A percentile compares a stretch with the other conserved stretches of the same genome.
These are phyloP conservation scores for Picea glauca DNA, from an alignment of 75 land plant species.

Conservation along the genomic window DNA sequence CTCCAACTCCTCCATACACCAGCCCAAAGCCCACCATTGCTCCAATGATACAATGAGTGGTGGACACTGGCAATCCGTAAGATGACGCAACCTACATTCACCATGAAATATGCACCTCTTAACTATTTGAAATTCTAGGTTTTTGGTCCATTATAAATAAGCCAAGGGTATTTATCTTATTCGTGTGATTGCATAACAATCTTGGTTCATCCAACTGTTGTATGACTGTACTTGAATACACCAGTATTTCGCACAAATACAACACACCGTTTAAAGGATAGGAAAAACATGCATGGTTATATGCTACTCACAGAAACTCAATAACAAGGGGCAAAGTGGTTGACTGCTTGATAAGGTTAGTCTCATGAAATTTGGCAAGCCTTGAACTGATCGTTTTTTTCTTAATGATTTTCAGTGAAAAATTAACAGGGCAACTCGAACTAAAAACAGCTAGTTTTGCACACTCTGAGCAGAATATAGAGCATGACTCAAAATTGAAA, in stretches of 20 bases:
- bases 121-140: not conserved
- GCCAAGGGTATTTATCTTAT: not conserved
- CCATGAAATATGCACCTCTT: not conserved
- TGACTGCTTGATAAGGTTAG: too few relatives aligned
- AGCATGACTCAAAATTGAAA: too few relatives aligned
- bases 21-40: conserved; percentile 96
- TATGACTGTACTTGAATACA: not conserved
- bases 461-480: too few relatives aligned
- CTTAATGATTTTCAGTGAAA: too few relatives aligned
- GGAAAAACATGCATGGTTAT: not conserved
- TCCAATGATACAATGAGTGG: conserved; percentile 97
- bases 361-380: too few relatives aligned
- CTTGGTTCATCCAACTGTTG: not conserved
- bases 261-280: not conserved
- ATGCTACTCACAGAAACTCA: not conserved
- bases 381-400: too few relatives aligned
- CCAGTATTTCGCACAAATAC: not conserved
- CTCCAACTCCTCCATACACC: conserved; percentile 83
- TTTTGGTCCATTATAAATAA: not conserved
- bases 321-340: not conserved
- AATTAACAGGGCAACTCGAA: too few relatives aligned
- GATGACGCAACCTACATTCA: conserved; percentile 83
- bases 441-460: too few relatives aligned
- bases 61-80: conserved; percentile 98
- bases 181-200: not conserved